Evolutionary conservation across 2,329 filamentous ascomycete species (phyloP).

Genomic region (Fusarium sp.): DNA sequence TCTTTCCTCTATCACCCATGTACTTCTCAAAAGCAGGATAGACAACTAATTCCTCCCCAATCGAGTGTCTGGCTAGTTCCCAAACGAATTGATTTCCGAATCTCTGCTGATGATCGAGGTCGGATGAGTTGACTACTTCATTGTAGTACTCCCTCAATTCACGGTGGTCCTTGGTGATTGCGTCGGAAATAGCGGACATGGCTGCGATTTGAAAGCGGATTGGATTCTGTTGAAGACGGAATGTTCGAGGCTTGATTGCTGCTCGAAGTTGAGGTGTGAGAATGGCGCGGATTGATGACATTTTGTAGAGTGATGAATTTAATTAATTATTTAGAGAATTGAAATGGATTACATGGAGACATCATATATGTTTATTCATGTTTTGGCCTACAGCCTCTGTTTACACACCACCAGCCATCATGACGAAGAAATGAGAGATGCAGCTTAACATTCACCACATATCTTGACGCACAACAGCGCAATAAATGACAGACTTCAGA

Average conservation of each 20-base stretch:
- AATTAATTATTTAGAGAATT: neutral
- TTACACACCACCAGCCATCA: neutral
- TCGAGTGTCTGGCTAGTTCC: constrained; percentile 60
- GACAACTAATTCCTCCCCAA: constrained; percentile 62
- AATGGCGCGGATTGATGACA: constrained; percentile 4
- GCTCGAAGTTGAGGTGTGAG: neutral
- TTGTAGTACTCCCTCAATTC: constrained; percentile 53
- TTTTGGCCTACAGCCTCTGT: accelerated
- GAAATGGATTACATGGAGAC: too few species aligned
- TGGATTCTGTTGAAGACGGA: neutral
- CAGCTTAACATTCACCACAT: neutral
- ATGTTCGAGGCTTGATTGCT: neutral
- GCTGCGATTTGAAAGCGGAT: neutral
- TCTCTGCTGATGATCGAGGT: constrained; percentile 52
- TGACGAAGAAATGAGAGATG: constrained; percentile 2
- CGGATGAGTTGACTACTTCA: constrained; percentile 52
- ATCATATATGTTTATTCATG: neutral
- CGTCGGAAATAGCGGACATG: constrained; percentile 34
- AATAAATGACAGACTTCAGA: neutral
- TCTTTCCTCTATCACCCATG: constrained; percentile 55
- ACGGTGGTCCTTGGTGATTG: constrained; percentile 47
- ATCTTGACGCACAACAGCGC: neutral
- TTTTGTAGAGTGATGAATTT: neutral
- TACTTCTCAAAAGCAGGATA: constrained; percentile 65
- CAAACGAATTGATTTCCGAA: constrained; percentile 61